Base-by-base conservation (phyloP, 805 yeast genomes). In the Yamadazyma takamatsuzukensis region DNA sequence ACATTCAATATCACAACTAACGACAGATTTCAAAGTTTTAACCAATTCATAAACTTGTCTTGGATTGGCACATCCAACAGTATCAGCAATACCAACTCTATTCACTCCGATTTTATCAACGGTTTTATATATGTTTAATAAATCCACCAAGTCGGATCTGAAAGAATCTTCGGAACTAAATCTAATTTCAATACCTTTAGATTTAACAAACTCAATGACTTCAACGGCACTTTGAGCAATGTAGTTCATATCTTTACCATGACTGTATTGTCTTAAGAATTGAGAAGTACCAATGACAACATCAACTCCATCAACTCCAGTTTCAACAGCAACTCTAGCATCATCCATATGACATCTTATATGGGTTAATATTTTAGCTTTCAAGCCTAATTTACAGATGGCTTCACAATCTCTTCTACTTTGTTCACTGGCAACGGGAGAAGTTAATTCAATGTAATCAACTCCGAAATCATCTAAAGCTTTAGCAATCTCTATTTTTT, bases 311-410 rank as follows among this genome's bases (percentile, higher is more conserved):
- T 93, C 97, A 33, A 93, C 98, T 59, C 98, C 97, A 24, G 97
- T 90, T 55, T 86, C 93, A 29, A 90, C 98, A 5, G 98, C 98
- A 39, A 93, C 85, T 51, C 82, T 76, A 36, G 97, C 98, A 54
- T 93, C 98, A 63, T 90, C 97, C 97, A 90, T 90, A 68, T 90
- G 97, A 67, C 98, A 90, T 65, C 97, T 79, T 48, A 93, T 93
- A 62, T 90, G 97, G 30, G 98, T 90, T 48, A 90, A 76, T 44
- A 93, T 87, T 71, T 93, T 90, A 44, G 97, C 90, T 68, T 84
- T 87, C 60, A 90, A 78, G 8, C 97, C 97, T 48, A 93, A 74
- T 72, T 93, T 90, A 75, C 97, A 93, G 49, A 90, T 90, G 38
- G 97, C 97, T 70, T 93, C 97, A 72, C 97, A 90, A 64, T 90